These are phyloP conservation scores for Prunus yedoensis DNA, from an alignment of 331 rosid species.

Conservation along the genomic window DNA sequence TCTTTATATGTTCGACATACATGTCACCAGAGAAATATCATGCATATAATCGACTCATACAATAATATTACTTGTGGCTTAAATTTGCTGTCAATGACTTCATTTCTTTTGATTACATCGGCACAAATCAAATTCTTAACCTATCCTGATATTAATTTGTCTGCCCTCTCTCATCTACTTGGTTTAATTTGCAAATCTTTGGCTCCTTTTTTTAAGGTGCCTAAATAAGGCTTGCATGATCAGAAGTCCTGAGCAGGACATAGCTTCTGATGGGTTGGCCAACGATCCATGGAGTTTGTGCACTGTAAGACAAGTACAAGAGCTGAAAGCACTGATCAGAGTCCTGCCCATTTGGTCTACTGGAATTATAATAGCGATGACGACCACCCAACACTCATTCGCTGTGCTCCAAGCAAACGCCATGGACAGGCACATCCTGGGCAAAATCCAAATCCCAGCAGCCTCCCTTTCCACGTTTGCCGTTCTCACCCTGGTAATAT, in stretches of 20 bases:
- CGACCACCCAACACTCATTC: slow-evolving; percentile 43
- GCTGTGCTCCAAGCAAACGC: slow-evolving; percentile 57
- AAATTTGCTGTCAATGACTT: no score
- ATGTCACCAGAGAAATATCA: no score
- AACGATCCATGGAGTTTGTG: slow-evolving; percentile 59
- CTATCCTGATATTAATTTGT: no score
- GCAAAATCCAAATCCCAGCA: slow-evolving; percentile 42
- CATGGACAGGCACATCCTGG: slow-evolving; percentile 47
- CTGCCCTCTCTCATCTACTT: no score
- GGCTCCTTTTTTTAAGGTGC: slow-evolving; percentile 37
- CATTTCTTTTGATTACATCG: no score
- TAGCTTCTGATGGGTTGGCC: slow-evolving; percentile 50
- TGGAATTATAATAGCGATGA: slow-evolving; percentile 37
- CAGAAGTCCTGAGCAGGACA: slow-evolving; percentile 38
- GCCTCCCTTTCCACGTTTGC: slow-evolving; percentile 40
- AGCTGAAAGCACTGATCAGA: slow-evolving; percentile 60
- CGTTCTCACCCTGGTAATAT: slow-evolving; percentile 46
- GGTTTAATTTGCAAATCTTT: no score
- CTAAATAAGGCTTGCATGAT: slow-evolving; percentile 79
- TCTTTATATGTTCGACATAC: no score
- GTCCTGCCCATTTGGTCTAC: slow-evolving; percentile 81
- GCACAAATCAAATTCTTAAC: no score
- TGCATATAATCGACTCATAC: no score
- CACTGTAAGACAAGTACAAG: slow-evolving; percentile 78
- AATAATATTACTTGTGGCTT: no score